Conservation (phyloP, 2,329 filamentous ascomycete genomes). For the Xylaria sp. region DNA sequence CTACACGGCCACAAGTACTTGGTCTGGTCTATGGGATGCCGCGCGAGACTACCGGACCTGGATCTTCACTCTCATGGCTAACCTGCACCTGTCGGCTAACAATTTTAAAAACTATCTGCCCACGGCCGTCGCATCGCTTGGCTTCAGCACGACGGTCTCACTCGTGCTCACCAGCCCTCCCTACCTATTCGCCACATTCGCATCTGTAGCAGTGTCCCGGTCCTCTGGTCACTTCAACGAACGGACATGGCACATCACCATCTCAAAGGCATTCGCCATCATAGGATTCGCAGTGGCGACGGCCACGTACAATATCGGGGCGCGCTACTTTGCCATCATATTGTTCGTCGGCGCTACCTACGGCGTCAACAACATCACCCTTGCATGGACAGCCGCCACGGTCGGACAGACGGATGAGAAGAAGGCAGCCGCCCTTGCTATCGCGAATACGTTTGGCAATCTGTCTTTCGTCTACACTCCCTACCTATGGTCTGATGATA, state of each 20-base stretch:
- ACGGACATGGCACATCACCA: conserved; percentile 59
- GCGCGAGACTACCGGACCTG: conserved; percentile 56
- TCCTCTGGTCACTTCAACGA: conserved; percentile 60
- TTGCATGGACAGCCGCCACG: conserved; percentile 56
- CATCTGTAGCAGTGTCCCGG: conserved; percentile 53
- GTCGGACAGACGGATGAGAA: conserved; percentile 60
- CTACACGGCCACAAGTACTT: conserved; percentile 52
- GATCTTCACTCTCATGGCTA: conserved; percentile 59
- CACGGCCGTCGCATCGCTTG: conserved; percentile 56
- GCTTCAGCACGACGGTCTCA: conserved; percentile 57
- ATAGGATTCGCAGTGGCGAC: conserved; percentile 47
- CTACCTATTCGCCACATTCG: conserved; percentile 43
- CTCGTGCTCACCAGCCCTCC: conserved; percentile 61
- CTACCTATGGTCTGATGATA: conserved; percentile 45
- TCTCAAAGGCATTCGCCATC: conserved; percentile 55
- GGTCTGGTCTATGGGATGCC: conserved; percentile 48
- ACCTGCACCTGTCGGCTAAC: conserved; percentile 45
- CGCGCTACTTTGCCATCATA: conserved; percentile 51
- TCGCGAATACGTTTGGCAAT: conserved; percentile 50
- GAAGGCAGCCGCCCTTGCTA: conserved; percentile 57
- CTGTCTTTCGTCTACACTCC: conserved; percentile 54
- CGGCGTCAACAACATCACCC: conserved; percentile 57
- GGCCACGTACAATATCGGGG: conserved; percentile 45
- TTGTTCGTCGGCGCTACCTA: conserved; percentile 53
- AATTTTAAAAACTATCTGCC: conserved; percentile 48